Evolutionary conservation across 2,329 filamentous ascomycete genomes (phyloP).

Genomic region (Fusarium sororula): DNA sequence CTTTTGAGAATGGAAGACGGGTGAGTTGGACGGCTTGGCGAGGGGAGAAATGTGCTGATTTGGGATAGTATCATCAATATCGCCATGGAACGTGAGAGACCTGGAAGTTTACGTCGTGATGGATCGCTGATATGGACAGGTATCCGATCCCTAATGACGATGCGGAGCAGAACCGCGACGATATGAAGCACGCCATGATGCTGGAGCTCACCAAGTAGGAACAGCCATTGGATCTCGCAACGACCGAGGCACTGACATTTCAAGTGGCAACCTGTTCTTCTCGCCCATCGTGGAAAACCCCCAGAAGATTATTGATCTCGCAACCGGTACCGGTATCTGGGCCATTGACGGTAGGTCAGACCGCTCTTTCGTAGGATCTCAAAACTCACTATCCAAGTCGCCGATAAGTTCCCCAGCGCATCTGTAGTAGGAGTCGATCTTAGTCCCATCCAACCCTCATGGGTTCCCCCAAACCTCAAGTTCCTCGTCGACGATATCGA

Average conservation of each 20-base stretch:
- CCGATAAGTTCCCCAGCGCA: conserved; percentile 39
- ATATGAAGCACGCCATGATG: conserved; percentile 46
- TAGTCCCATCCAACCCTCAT: conserved; percentile 41
- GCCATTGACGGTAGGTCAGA: conserved; percentile 27
- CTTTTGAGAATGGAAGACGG: conserved; percentile 38
- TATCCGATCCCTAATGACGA: conserved; percentile 42
- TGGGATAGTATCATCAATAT: conserved; percentile 33
- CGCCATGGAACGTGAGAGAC: conserved; percentile 32
- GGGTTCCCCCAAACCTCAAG: conserved; percentile 53
- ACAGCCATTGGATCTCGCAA: accelerated
- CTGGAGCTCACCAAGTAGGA: conserved; percentile 40
- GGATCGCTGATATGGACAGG: conserved; percentile 31
- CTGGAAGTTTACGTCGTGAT: accelerated
- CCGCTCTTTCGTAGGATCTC: accelerated
- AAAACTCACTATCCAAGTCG: conserved; percentile 13
- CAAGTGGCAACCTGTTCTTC: conserved; percentile 36
- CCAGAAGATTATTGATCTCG: conserved; percentile 36
- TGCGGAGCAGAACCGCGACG: conserved; percentile 41
- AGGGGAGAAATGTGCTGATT: neutral
- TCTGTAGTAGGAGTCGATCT: conserved; percentile 38
- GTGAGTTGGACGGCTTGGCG: neutral
- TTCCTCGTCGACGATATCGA: conserved; percentile 53
- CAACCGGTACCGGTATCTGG: conserved; percentile 39
- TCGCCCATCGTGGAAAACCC: conserved; percentile 23
- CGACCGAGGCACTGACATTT: neutral